Conservation (phyloP, 1,139 yeast genomes). For the Saccharomycopsis phalli region DNA sequence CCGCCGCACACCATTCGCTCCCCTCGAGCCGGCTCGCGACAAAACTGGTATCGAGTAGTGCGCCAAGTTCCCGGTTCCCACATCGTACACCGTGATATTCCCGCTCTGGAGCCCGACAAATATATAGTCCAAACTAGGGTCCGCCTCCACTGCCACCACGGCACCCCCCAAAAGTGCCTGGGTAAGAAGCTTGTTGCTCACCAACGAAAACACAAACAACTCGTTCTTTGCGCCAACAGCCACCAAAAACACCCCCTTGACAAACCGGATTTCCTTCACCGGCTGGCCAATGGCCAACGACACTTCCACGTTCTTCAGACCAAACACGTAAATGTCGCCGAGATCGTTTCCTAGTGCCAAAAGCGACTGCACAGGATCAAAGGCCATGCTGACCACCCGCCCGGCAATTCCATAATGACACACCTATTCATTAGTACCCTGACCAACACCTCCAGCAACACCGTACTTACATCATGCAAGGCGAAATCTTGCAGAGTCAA, state of each 20-base stretch:
- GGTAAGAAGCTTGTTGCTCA: conserved; percentile 49
- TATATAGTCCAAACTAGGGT: conserved; percentile 85
- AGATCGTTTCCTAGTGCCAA: conserved; percentile 69
- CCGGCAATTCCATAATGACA: conserved; percentile 50
- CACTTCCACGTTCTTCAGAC: conserved; percentile 76
- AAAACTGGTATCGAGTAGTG: conserved; percentile 42
- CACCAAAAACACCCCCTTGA: conserved; percentile 74
- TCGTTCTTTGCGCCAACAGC: conserved; percentile 49
- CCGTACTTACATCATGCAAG: conserved; percentile 4
- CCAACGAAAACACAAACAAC: conserved; percentile 62
- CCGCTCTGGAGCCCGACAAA: conserved; percentile 78
- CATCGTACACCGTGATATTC: conserved; percentile 62
- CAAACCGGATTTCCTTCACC: conserved; percentile 50
- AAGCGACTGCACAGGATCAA: conserved; percentile 82
- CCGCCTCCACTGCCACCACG: conserved; percentile 62
- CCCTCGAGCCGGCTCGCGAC: neutral
- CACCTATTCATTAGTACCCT: conserved; percentile 11
- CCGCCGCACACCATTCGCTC: conserved; percentile 42
- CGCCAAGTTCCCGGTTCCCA: conserved; percentile 65
- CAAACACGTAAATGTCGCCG: conserved; percentile 70
- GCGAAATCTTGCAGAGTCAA: conserved; percentile 12
- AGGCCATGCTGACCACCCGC: conserved; percentile 55
- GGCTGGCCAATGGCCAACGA: conserved; percentile 49
- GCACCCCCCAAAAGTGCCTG: conserved; percentile 49
- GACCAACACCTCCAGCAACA: neutral